These are phyloP conservation scores for Kazachstania martiniae DNA, from an alignment of 805 yeast genomes.

Conservation along the genomic window DNA sequence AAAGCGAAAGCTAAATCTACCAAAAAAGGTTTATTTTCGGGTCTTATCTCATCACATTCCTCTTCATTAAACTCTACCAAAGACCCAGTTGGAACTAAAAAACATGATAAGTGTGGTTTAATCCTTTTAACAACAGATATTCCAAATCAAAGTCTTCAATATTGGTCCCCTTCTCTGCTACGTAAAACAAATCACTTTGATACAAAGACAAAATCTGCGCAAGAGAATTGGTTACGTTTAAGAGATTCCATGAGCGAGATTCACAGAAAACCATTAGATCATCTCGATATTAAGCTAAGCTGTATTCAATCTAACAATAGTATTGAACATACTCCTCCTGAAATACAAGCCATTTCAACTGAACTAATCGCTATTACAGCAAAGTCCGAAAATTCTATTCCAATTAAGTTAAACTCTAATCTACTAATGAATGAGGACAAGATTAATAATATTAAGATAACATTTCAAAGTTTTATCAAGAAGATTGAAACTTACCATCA, in stretches of 20 bases:
- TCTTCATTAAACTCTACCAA: background rate
- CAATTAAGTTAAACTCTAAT: conserved; percentile 29
- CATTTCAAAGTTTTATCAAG: conserved; percentile 8
- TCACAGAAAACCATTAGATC: conserved; percentile 17
- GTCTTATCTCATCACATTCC: conserved; percentile 1
- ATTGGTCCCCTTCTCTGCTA: conserved; percentile 27
- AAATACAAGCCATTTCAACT: conserved; percentile 16
- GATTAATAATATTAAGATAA: conserved; percentile 11
- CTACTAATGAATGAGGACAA: conserved; percentile 16
- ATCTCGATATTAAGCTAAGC: conserved; percentile 19
- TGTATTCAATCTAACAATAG: conserved; percentile 23
- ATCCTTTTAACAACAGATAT: conserved; percentile 17
- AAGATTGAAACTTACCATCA: conserved; percentile 6
- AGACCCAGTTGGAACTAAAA: conserved; percentile 1
- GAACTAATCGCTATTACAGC: conserved; percentile 26
- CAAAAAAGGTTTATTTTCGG: conserved; percentile 3
- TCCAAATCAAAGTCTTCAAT: conserved; percentile 27
- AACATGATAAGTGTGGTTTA: conserved; percentile 17
- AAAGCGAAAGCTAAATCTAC: conserved; percentile 3
- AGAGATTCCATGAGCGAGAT: conserved; percentile 13
- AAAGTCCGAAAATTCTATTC: conserved; percentile 27
- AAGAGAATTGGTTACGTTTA: conserved; percentile 24
- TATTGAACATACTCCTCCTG: conserved; percentile 19
- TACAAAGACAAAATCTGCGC: conserved; percentile 20
- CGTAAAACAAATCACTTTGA: conserved; percentile 24